Base-by-base conservation (phyloP, 2,329 filamentous ascomycete genomes). In the Monilinia laxa region DNA sequence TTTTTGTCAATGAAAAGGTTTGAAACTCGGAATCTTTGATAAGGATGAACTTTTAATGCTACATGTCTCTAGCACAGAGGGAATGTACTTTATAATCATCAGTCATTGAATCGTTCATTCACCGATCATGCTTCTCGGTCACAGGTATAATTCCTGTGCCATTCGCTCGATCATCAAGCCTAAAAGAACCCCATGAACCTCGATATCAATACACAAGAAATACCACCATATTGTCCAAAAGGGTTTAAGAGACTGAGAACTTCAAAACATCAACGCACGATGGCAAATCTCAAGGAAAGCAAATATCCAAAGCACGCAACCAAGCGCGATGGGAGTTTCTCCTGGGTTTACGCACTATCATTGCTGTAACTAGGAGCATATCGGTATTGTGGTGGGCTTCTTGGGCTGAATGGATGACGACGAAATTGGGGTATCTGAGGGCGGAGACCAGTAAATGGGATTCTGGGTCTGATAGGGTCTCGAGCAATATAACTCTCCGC, bases 311-410 rank as follows among this genome's bases (percentile, higher is more conserved):
- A 38, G 42, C 57, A 38, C 5, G 16, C 28, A 40, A 16, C 45
- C 25, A 12, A 23, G 20, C 23, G 3, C 53, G 16, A 62, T n/a
- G 10, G n/a, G 3, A 12, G 12, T 9, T 23, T 25, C n/a, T 38
- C 31, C 28, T 51, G 38, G 38, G 58, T 49, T 5, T 62, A 20
- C 28, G 42, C 57, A 38, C 58, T 51, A 40, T 40, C 53, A 49
- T 54, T 55, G 38, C 58, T 56, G 47, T 65, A 60, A 31, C 56
- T 65, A 51, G 56, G 42, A 56, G 47, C 9, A 60, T 68, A 68
- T 38, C 47, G 66, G 49, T 40, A 35, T 31, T 40, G 65, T 28
- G 65, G 56, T 53, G 56, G 56, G 23, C 25, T 45, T 65, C 64
- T 60, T 25, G 47, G 35, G 2, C 25, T 40, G 55, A 65, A 67